phyloP scores from a whole-genome alignment of 73 alveolate genomes.

The Symbiodinium pilosum region DNA sequence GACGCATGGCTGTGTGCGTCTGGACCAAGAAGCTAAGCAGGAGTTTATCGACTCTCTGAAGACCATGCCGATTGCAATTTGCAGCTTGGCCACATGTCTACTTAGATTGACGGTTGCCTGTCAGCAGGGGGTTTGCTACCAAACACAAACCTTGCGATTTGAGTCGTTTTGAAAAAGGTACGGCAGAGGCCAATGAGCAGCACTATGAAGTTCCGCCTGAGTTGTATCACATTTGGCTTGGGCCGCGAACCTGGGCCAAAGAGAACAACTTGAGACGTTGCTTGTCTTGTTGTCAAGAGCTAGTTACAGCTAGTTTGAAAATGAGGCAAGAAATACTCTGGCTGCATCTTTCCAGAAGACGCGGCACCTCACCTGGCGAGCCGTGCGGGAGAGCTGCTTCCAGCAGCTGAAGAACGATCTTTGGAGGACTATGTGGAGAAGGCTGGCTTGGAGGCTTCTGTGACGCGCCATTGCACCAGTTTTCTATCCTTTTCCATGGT shows the following conservation, averaged over 20 bases:
- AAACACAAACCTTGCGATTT: no score
- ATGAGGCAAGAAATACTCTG: conserved; percentile 43
- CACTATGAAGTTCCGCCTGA: conserved; percentile 86
- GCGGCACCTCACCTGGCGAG: not conserved
- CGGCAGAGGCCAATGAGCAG: conserved; percentile 82
- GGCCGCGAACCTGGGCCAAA: not conserved
- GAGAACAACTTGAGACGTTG: no score
- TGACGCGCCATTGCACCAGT: not conserved
- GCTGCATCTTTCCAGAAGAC: conserved; percentile 67
- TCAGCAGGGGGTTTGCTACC: no score
- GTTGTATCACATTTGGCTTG: conserved; percentile 68
- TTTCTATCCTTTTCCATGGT: no score
- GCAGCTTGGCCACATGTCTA: not conserved
- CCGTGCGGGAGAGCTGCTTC: not conserved
- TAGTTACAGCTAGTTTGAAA: not conserved
- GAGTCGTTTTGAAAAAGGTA: no score
- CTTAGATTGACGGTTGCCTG: no score
- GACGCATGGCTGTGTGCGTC: conserved; percentile 48
- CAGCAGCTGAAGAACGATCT: conserved; percentile 75
- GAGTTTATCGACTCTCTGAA: conserved; percentile 75
- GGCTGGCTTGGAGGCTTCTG: conserved; percentile 43
- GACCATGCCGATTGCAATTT: conserved; percentile 79
- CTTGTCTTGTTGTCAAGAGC: not conserved
- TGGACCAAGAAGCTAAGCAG: conserved; percentile 33
- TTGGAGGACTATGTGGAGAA: conserved; percentile 53